Evolutionary conservation across 1,284 basidiomycete species (phyloP).

Genomic region (Marasmius oreades): DNA sequence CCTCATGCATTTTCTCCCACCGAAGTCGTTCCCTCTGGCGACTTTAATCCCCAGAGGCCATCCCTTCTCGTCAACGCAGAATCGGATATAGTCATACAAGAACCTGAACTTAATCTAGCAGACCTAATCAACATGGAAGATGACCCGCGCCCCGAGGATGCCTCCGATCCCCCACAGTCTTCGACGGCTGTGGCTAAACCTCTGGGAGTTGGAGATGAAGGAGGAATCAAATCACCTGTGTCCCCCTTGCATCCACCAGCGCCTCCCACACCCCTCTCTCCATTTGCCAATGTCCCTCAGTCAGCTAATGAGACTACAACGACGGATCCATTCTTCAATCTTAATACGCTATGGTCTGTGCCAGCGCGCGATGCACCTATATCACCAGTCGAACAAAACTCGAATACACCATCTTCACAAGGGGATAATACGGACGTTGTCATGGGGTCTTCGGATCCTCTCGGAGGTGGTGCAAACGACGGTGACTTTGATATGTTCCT

Average conservation of each 20-base stretch:
- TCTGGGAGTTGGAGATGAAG: not conserved
- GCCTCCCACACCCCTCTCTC: constrained; percentile 33
- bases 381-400: constrained; percentile 16
- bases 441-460: constrained; percentile 37
- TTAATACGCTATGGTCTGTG: constrained; percentile 63
- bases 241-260: constrained; percentile 8
- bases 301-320: constrained; percentile 38
- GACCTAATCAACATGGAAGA: constrained; percentile 80
- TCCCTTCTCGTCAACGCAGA: constrained; percentile 39
- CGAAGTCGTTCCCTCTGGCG: constrained; percentile 11
- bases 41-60: constrained; percentile 26
- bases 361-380: constrained; percentile 13
- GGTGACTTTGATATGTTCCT: constrained; percentile 83
- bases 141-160: constrained; percentile 32
- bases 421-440: constrained; percentile 36
- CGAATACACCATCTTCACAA: constrained; percentile 21
- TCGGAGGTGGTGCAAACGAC: constrained; percentile 51
- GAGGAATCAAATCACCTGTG: constrained; percentile 13
- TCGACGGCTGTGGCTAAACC: constrained; percentile 8
- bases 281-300: constrained; percentile 41
- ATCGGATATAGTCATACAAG: constrained; percentile 37
- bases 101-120: constrained; percentile 67
- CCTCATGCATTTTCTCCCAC: constrained; percentile 27
- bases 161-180: not conserved
- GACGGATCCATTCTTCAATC: constrained; percentile 55